Base-by-base conservation (phyloP, 1,139 yeast species). In the Saccharomycopsis hybrid region DNA sequence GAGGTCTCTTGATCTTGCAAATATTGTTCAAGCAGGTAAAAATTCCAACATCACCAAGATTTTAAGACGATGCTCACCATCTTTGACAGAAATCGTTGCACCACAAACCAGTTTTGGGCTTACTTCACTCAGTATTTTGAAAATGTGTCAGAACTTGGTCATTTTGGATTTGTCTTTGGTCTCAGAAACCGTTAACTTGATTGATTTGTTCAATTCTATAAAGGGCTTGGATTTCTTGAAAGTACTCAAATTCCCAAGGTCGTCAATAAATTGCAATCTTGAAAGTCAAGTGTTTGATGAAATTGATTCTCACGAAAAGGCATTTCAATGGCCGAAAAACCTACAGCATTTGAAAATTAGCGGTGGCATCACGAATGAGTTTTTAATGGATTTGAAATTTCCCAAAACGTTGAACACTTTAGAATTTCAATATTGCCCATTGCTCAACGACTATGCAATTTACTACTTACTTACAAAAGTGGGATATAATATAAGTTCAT, bases 21-120 rank as follows among this genome's bases (percentile, higher is more conserved):
- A 79, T 50, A 87, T 90, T 48, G 80, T 88, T 52, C 97, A 92
- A 64, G 76, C 88, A 42, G 97, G 97, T n/a, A 89, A 86, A 62
- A 92, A 89, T 66, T 92, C 97, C 1, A 85, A 74, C 64, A 90
- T 92, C 25, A 87, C 97, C 1, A 83, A 85, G 57, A 63, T 92
- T 4, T 68, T 92, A 52, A 77, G 95, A 60, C 71, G 96, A 44
- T 85, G 96, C 51, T 76, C 88, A 8, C 65, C 73, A 28, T 74
- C 73, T 46, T 67, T 92, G 47, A 74, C 79, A 56, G 70, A 72
- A 9, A 89, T 92, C 60, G 78, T 85, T 5, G 97, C 97, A 0
- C 96, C 97, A 1, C 97, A 90, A 62, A 84, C 97, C 36, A 85
- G 95, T 68, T 90, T 92, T 70, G 97, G 97, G 0, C 75, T 83